Conservation (phyloP, 2,329 filamentous ascomycete genomes). For the Purpureocillium lavendulum region DNA sequence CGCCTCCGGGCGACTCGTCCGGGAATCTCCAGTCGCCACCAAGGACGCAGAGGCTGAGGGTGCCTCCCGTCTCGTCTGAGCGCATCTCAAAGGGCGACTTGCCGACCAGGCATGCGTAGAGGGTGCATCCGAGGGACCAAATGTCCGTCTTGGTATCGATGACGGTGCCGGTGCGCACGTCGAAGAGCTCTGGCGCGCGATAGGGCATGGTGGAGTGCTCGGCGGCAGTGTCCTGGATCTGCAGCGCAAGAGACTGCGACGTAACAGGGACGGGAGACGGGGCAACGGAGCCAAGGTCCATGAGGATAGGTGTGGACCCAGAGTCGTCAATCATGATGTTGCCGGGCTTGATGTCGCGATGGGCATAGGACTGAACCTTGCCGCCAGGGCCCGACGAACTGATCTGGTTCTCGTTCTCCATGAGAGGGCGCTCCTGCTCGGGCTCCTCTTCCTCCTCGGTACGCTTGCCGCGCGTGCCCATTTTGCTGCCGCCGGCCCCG, state of each 20-base stretch:
- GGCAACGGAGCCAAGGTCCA: conserved; percentile 91
- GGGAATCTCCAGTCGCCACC: conserved; percentile 96
- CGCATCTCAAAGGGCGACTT: conserved; percentile 96
- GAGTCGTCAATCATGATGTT: conserved; percentile 99
- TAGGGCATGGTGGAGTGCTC: conserved; percentile 99
- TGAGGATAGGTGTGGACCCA: conserved; percentile 81
- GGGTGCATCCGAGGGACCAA: conserved; percentile 94
- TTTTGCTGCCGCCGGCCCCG: conserved; percentile 11
- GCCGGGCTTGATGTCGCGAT: conserved; percentile 92
- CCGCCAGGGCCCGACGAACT: conserved; percentile 44
- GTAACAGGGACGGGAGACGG: conserved; percentile 84
- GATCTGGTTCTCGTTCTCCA: conserved; percentile 65
- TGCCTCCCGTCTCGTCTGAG: conserved; percentile 92
- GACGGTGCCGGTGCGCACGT: conserved; percentile 85
- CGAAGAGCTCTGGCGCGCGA: conserved; percentile 93
- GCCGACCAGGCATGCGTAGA: conserved; percentile 92
- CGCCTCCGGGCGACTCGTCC: conserved; percentile 63
- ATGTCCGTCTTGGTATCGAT: conserved; percentile 97
- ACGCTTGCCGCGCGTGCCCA: conserved; percentile 27
- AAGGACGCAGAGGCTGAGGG: conserved; percentile 82
- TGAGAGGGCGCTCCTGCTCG: conserved; percentile 72
- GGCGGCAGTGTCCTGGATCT: conserved; percentile 87
- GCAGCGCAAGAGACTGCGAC: conserved; percentile 79
- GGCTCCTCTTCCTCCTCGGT: conserved; percentile 61
- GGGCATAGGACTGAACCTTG: conserved; percentile 73